A percentile compares a stretch with the other conserved stretches of the same genome.
phyloP scores from a whole-genome alignment of 768 basidiomycete genomes.

The Amanita molliuscula region DNA sequence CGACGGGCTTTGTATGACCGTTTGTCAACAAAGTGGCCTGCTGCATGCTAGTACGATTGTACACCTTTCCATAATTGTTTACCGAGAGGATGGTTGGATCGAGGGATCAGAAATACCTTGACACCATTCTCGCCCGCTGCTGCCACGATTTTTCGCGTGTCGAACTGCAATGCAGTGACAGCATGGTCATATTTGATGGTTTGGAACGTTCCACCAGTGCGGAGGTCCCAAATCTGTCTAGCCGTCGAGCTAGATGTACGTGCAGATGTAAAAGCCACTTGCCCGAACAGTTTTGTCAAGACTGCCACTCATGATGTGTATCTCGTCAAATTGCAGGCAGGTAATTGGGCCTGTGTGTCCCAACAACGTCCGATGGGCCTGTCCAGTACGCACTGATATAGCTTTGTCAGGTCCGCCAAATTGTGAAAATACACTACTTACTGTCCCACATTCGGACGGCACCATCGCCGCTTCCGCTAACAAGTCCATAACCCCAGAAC shows the following conservation, averaged over 20 bases:
- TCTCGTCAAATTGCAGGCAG: conserved; percentile 92
- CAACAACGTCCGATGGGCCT: conserved; percentile 84
- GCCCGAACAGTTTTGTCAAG: conserved; percentile 90
- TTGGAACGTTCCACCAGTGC: conserved; percentile 81
- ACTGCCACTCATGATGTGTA: conserved; percentile 86
- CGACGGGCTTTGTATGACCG: conserved; percentile 87
- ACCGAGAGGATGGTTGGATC: conserved; percentile 1
- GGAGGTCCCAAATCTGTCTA: conserved; percentile 90
- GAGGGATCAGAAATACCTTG: conserved; percentile 41
- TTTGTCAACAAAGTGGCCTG: conserved; percentile 79
- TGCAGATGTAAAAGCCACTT: conserved; percentile 17
- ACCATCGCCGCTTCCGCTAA: conserved; percentile 95
- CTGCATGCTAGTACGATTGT: conserved; percentile 90
- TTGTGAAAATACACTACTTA: conserved; percentile 33
- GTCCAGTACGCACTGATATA: conserved; percentile 85
- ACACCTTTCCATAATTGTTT: conserved; percentile 42
- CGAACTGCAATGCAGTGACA: conserved; percentile 89
- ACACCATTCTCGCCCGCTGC: conserved; percentile 90
- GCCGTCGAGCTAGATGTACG: conserved; percentile 5
- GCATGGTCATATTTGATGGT: conserved; percentile 86
- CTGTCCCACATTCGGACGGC: conserved; percentile 99
- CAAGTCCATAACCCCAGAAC: conserved; percentile 97
- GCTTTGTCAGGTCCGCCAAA: background rate
- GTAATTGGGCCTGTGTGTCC: conserved; percentile 94
- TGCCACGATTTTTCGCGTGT: conserved; percentile 85